A percentile compares a stretch with the other conserved stretches of the same genome.
These are phyloP conservation scores for Morella rubra DNA, from an alignment of 306 rosid species.

Conservation along the genomic window DNA sequence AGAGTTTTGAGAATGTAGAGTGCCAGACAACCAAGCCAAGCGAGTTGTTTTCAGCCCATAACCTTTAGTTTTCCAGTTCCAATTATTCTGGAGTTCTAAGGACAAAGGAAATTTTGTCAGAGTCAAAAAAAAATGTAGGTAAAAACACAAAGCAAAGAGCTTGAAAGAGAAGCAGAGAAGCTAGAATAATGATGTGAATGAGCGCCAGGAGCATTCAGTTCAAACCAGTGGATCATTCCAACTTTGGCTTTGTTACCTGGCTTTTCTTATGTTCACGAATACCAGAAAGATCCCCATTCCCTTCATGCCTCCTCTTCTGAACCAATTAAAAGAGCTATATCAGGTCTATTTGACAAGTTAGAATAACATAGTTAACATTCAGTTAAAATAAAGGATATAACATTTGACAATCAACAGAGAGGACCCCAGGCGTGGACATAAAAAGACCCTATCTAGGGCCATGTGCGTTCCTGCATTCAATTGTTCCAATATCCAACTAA, in stretches of 20 bases:
- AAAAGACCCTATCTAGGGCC: too few species aligned
- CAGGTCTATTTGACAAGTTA: neutral
- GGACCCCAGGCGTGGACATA: too few species aligned
- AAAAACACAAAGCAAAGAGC: neutral
- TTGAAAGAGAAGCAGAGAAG: neutral
- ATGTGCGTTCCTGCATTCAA: too few species aligned
- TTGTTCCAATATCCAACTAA: too few species aligned
- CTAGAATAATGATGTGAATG: too few species aligned
- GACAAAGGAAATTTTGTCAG: neutral
- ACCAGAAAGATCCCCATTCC: slow-evolving; percentile 21
- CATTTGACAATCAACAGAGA: too few species aligned
- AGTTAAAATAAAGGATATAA: neutral
- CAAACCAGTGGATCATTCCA: neutral
- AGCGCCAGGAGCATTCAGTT: neutral
- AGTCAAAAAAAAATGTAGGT: neutral
- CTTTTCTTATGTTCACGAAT: slow-evolving; percentile 3
- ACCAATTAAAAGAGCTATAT: neutral
- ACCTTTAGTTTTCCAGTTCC: neutral
- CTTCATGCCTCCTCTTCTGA: slow-evolving; percentile 30
- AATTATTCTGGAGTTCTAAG: neutral
- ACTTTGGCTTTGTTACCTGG: slow-evolving; percentile 16
- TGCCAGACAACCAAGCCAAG: neutral
- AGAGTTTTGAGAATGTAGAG: neutral
- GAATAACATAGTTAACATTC: neutral
- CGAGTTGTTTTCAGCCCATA: neutral